Conservation (phyloP, 2,329 filamentous ascomycete genomes). For the Ophiosphaerella narmari region DNA sequence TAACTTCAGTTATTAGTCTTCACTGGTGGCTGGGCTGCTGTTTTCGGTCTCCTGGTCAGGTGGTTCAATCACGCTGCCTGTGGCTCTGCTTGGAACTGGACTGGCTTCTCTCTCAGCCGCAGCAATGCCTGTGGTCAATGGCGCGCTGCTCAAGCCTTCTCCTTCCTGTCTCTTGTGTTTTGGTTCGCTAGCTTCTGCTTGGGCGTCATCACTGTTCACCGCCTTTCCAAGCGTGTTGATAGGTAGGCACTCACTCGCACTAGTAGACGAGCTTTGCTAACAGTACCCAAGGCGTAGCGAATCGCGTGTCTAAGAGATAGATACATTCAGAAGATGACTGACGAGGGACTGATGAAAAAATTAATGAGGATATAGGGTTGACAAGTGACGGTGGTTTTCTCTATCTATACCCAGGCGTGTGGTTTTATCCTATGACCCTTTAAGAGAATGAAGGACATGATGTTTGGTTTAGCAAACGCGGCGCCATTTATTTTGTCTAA, state of each 20-base stretch:
- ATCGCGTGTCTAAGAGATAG: neutral
- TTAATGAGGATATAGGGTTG: too few relatives aligned
- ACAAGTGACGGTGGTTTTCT: too few relatives aligned
- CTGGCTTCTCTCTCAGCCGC: constrained; percentile 50
- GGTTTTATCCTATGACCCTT: too few relatives aligned
- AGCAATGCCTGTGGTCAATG: constrained; percentile 65
- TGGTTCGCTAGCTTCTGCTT: constrained; percentile 64
- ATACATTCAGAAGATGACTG: too few relatives aligned
- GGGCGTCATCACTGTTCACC: constrained; percentile 26
- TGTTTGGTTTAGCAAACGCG: too few relatives aligned
- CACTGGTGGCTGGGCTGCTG: constrained; percentile 69
- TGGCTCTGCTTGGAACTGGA: constrained; percentile 56
- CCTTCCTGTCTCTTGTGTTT: constrained; percentile 71
- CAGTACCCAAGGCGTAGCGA: neutral
- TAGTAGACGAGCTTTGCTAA: neutral
- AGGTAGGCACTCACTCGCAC: constrained; percentile 4
- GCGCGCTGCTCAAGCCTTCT: constrained; percentile 73
- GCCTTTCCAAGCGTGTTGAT: constrained; percentile 14
- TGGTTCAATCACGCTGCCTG: constrained; percentile 32
- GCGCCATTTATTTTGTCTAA: too few relatives aligned
- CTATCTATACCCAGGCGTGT: too few relatives aligned
- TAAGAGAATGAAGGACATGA: too few relatives aligned
- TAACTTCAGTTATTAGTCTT: constrained; percentile 51
- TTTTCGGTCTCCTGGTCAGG: constrained; percentile 47
- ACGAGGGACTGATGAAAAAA: too few relatives aligned